These are phyloP conservation scores for Cutaneotrichosporon spelunceum DNA, from an alignment of 1,284 basidiomycete species.

Conservation along the genomic window DNA sequence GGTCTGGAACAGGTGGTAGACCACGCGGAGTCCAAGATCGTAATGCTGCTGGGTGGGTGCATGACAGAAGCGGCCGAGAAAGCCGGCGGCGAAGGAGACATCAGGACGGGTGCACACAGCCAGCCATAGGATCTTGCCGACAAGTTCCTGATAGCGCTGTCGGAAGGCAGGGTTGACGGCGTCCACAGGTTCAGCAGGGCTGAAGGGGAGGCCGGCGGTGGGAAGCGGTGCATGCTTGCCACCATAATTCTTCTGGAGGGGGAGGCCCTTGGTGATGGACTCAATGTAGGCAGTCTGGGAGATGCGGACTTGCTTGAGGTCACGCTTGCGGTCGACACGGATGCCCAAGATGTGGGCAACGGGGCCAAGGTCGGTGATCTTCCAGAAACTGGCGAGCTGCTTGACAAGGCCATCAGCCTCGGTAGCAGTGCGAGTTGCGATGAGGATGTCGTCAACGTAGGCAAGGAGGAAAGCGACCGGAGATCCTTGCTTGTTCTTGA, in stretches of 20 bases:
- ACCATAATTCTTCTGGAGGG: background rate
- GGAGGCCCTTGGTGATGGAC: conserved; percentile 43
- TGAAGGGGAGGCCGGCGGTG: conserved; percentile 1
- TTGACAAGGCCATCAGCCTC: conserved; percentile 22
- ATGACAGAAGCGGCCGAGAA: conserved; percentile 26
- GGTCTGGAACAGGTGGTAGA: conserved; percentile 53
- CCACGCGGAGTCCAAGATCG: conserved; percentile 50
- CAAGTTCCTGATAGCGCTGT: conserved; percentile 24
- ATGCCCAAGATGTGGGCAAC: conserved; percentile 31
- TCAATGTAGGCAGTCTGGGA: conserved; percentile 53
- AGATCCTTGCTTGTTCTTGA: conserved; percentile 3
- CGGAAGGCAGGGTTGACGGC: background rate
- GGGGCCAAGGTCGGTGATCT: conserved; percentile 34
- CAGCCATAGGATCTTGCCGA: conserved; percentile 36
- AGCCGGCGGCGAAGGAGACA: conserved; percentile 32
- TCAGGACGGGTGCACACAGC: conserved; percentile 32
- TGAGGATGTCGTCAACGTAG: conserved; percentile 26
- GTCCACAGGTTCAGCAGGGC: background rate
- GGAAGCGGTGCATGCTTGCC: conserved; percentile 19
- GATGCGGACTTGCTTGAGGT: conserved; percentile 36
- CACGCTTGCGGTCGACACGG: conserved; percentile 41
- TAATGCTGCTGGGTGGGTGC: conserved; percentile 44
- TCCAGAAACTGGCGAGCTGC: conserved; percentile 25
- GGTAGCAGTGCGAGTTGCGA: conserved; percentile 7
- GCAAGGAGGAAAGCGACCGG: conserved; percentile 13